These are phyloP conservation scores for Litchi chinensis DNA, from an alignment of 345 rosid species.

Conservation along the genomic window DNA sequence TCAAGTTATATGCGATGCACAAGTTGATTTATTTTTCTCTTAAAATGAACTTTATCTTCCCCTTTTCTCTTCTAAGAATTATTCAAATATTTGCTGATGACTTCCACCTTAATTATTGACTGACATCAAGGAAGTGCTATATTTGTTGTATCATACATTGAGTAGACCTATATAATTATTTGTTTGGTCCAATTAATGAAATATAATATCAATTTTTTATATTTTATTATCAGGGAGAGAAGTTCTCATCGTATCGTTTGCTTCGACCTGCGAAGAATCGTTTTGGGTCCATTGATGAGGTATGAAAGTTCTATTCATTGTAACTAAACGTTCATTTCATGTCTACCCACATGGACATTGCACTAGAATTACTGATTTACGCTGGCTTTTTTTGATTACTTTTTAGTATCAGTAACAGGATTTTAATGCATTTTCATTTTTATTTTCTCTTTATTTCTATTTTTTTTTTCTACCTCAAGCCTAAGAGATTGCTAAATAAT, in stretches of 20 bases:
- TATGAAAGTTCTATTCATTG: slow-evolving; percentile 26
- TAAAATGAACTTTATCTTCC: slow-evolving; percentile 1
- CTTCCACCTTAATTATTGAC: background rate
- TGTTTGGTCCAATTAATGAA: slow-evolving; percentile 2
- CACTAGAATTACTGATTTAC: background rate
- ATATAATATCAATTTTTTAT: background rate
- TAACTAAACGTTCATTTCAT: background rate
- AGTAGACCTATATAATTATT: background rate
- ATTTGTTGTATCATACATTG: slow-evolving; percentile 3
- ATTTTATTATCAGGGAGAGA: slow-evolving; percentile 67
- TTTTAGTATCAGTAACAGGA: background rate
- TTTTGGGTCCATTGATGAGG: slow-evolving; percentile 94
- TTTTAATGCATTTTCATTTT: background rate
- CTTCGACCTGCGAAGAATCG: slow-evolving; percentile 96
- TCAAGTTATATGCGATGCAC: background rate
- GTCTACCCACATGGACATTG: slow-evolving; percentile 4
- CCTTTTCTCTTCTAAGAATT: slow-evolving; percentile 8
- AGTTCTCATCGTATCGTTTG: slow-evolving; percentile 76
- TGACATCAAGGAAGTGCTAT: background rate
- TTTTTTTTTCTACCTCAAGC: no score
- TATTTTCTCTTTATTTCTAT: background rate
- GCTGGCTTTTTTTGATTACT: background rate
- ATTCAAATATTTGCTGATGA: background rate
- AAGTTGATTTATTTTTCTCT: background rate
- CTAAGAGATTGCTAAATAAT: background rate